Evolutionary conservation across 1,139 yeast genomes (phyloP).

Genomic region (Casaregolazyma suthepensis): DNA sequence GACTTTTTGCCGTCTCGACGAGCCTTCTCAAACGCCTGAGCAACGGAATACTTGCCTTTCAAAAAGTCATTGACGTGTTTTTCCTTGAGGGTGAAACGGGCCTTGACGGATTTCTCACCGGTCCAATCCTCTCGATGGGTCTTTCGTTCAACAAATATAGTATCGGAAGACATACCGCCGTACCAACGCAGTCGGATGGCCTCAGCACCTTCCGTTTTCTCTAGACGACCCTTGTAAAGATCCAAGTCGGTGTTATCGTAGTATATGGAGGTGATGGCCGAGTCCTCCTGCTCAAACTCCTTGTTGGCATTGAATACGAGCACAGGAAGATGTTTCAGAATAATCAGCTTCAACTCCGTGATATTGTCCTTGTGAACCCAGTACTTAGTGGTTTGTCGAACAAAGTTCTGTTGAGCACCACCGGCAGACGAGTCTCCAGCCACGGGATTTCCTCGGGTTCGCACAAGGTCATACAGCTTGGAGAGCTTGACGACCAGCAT

Average conservation of each 20-base stretch:
- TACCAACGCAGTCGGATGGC: conserved; percentile 98
- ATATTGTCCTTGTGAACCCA: conserved; percentile 99
- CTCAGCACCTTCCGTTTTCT: conserved; percentile 98
- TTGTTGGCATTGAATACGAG: conserved; percentile 92
- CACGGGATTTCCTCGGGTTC: conserved; percentile 93
- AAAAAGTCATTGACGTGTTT: conserved; percentile 80
- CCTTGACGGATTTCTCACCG: conserved; percentile 96
- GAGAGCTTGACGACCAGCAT: conserved; percentile 82
- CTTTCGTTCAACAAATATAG: conserved; percentile 91
- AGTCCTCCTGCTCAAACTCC: conserved; percentile 89
- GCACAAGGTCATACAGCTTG: conserved; percentile 80
- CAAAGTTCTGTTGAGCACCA: conserved; percentile 95
- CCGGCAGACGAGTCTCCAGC: conserved; percentile 95
- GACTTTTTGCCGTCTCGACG: conserved; percentile 89
- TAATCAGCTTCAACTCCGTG: conserved; percentile 90
- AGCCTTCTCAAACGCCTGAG: conserved; percentile 85
- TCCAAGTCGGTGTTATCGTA: conserved; percentile 87
- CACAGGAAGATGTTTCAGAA: conserved; percentile 91
- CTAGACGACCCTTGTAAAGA: conserved; percentile 84
- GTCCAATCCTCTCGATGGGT: conserved; percentile 99
- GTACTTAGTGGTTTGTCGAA: conserved; percentile 95
- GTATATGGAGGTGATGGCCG: conserved; percentile 94
- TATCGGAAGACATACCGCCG: conserved; percentile 93
- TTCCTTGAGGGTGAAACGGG: conserved; percentile 88
- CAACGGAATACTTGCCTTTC: conserved; percentile 77